Conservation (phyloP, 2,329 filamentous ascomycete species). For the Aspergillus sp. region DNA sequence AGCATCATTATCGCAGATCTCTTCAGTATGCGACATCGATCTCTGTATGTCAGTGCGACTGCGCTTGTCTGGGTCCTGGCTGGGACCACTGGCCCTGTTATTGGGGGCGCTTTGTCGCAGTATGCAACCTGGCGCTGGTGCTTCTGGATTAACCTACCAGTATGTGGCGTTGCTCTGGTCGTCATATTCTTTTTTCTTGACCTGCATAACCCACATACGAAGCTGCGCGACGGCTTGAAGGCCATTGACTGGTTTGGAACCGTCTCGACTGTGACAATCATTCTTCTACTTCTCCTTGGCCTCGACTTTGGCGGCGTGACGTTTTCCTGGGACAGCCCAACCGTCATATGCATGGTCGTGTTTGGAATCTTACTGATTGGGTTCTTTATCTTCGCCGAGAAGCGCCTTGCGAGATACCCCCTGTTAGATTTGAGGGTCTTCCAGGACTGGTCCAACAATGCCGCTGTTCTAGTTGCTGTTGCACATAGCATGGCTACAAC, state of each 20-base stretch:
- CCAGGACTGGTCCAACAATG: conserved; percentile 53
- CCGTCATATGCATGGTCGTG: conserved; percentile 55
- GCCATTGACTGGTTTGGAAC: conserved; percentile 57
- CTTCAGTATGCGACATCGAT: conserved; percentile 51
- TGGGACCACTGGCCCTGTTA: conserved; percentile 52
- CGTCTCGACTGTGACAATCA: conserved; percentile 49
- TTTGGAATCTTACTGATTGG: conserved; percentile 48
- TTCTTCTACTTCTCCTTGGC: conserved; percentile 53
- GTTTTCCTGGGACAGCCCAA: conserved; percentile 53
- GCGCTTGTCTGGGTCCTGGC: conserved; percentile 56
- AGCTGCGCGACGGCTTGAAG: conserved; percentile 46
- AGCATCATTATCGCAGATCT: conserved; percentile 56
- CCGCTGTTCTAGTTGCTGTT: conserved; percentile 51
- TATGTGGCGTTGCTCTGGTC: conserved; percentile 48
- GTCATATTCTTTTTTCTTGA: conserved; percentile 47
- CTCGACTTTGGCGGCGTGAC: conserved; percentile 54
- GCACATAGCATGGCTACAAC: conserved; percentile 41
- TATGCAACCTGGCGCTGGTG: conserved; percentile 51
- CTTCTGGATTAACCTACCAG: conserved; percentile 54
- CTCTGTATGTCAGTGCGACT: conserved; percentile 50
- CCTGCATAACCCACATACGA: conserved; percentile 56
- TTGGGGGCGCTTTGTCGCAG: conserved; percentile 51
- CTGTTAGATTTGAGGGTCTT: conserved; percentile 66
- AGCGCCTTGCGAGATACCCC: conserved; percentile 61
- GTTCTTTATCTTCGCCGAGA: conserved; percentile 61